These are phyloP conservation scores for Solanum ahanhuiri DNA, from an alignment of 257 asterid species.

Conservation along the genomic window DNA sequence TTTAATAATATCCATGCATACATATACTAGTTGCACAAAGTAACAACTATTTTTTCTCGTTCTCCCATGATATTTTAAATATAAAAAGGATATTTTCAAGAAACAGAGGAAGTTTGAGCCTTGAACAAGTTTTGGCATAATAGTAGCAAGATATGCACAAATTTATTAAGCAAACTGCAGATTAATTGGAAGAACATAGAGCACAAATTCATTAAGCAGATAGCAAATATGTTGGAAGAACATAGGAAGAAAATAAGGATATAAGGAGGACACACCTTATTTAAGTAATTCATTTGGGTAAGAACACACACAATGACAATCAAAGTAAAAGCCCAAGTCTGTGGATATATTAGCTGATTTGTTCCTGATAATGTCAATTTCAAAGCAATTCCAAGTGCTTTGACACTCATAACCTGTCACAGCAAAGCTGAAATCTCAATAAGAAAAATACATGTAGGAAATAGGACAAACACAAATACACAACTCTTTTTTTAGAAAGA, in stretches of 20 bases:
- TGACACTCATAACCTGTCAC: slow-evolving; percentile 92
- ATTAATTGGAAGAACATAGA: not conserved
- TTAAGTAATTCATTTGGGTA: slow-evolving; percentile 87
- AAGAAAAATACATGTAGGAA: not conserved
- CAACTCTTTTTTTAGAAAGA: not conserved
- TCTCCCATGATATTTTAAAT: not conserved
- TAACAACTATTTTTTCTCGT: not conserved
- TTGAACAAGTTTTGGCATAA: not conserved
- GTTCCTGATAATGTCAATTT: slow-evolving; percentile 82
- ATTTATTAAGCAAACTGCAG: not conserved
- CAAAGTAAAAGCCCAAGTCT: slow-evolving; percentile 76
- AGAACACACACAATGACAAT: slow-evolving; percentile 62
- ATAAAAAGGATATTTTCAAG: not conserved
- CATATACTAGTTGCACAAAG: not conserved
- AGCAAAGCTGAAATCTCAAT: slow-evolving; percentile 1
- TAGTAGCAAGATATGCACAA: not conserved
- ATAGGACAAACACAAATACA: not conserved
- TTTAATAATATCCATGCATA: too few species aligned
- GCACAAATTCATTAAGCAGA: not conserved
- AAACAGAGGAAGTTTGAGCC: not conserved
- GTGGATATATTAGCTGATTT: slow-evolving; percentile 84
- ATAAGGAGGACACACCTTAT: slow-evolving; percentile 42
- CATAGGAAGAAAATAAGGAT: not conserved
- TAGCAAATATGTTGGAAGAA: not conserved
- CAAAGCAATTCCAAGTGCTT: slow-evolving; percentile 88